Conservation (phyloP, 2,329 filamentous ascomycete species). For the Calonectria hawksworthii region DNA sequence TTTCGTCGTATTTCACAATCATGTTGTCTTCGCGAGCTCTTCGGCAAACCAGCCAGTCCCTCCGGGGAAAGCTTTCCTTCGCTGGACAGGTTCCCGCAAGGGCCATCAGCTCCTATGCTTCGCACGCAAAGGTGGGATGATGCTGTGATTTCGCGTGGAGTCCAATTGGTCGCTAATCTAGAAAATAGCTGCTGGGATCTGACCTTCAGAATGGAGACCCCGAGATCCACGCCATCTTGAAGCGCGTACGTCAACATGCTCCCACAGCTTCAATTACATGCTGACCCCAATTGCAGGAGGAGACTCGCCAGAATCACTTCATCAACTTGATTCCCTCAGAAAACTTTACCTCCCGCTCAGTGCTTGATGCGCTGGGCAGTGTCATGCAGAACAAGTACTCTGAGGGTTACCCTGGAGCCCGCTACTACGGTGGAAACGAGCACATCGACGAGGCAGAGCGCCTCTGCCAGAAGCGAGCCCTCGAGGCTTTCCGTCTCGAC, state of each 20-base stretch:
- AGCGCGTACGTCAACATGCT: constrained; percentile 74
- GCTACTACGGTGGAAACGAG: constrained; percentile 96
- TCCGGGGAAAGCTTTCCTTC: constrained; percentile 41
- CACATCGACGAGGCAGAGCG: constrained; percentile 91
- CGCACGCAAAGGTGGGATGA: constrained; percentile 40
- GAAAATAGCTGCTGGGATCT: constrained; percentile 77
- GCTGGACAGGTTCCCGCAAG: constrained; percentile 35
- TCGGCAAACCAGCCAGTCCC: constrained; percentile 40
- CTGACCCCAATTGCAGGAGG: constrained; percentile 72
- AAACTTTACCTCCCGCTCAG: constrained; percentile 92
- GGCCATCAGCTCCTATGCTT: constrained; percentile 34
- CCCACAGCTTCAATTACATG: neutral
- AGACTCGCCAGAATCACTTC: constrained; percentile 93
- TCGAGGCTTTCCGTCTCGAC: constrained; percentile 86
- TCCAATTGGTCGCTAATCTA: constrained; percentile 18
- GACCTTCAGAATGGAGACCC: constrained; percentile 86
- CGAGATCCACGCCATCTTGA: constrained; percentile 84
- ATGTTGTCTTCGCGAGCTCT: constrained; percentile 44
- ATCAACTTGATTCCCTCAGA: constrained; percentile 95
- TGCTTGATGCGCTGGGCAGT: constrained; percentile 88
- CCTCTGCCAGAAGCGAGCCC: constrained; percentile 86
- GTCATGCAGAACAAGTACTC: constrained; percentile 99
- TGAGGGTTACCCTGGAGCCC: constrained; percentile 92
- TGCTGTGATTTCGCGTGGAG: neutral
- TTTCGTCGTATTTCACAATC: constrained; percentile 18